Percentiles rank a stretch among this genome's conserved stretches.
Evolutionary conservation across 257 asterid species (phyloP).

Genomic region (Fraxinus quadrangulata): DNA sequence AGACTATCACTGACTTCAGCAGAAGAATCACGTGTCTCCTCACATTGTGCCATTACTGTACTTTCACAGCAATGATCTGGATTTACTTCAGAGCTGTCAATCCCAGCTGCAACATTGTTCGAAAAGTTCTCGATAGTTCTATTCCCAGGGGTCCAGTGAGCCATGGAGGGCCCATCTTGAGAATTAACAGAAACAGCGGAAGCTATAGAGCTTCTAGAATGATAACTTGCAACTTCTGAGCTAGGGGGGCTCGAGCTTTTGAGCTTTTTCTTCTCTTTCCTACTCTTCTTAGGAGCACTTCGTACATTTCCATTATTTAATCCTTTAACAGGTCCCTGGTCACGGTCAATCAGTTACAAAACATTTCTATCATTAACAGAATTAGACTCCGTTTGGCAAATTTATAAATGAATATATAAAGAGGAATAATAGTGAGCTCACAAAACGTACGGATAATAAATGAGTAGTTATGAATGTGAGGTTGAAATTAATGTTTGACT

Average conservation of each 20-base stretch:
- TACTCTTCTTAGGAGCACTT: slow-evolving; percentile 69
- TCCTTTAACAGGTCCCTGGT: slow-evolving; percentile 74
- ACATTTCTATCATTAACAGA: slow-evolving; percentile 34
- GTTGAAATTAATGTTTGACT: no score
- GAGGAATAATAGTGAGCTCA: no score
- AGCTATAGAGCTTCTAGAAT: slow-evolving; percentile 40
- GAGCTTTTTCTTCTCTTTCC: slow-evolving; percentile 71
- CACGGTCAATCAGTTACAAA: slow-evolving; percentile 61
- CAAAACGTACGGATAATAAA: no score
- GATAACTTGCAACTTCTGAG: slow-evolving; percentile 49
- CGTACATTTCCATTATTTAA: slow-evolving; percentile 48
- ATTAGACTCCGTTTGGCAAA: slow-evolving; percentile 10
- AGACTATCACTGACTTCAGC: slow-evolving; percentile 31
- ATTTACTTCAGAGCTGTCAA: slow-evolving; percentile 35
- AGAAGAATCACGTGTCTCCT: slow-evolving; percentile 33
- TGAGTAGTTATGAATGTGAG: no score
- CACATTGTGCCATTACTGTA: slow-evolving; percentile 23
- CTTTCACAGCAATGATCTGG: slow-evolving; percentile 21
- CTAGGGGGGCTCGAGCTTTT: slow-evolving; percentile 48
- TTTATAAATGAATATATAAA: no score
- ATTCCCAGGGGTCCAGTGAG: slow-evolving; percentile 47
- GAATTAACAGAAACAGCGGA: slow-evolving; percentile 39
- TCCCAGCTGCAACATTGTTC: slow-evolving; percentile 34
- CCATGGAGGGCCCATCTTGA: slow-evolving; percentile 39
- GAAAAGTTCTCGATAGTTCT: slow-evolving; percentile 39